These are phyloP conservation scores for Aspergillus fijiensis DNA, from an alignment of 2,329 filamentous ascomycete species.

Conservation along the genomic window DNA sequence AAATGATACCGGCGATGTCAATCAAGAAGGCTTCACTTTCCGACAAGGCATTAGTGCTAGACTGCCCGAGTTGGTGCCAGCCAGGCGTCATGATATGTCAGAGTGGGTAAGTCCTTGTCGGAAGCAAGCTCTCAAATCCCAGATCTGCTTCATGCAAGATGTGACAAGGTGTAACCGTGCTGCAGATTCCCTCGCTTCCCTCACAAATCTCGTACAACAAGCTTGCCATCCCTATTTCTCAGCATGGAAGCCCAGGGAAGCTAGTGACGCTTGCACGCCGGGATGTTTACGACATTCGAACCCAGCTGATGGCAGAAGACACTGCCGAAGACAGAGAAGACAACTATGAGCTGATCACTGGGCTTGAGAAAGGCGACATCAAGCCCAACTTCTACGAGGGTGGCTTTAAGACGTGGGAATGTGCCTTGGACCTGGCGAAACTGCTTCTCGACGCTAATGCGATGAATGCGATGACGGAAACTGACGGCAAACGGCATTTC, in stretches of 20 bases:
- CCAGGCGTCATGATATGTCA: conserved; percentile 45
- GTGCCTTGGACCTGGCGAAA: conserved; percentile 59
- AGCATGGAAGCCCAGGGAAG: conserved; percentile 10
- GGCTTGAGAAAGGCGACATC: conserved; percentile 57
- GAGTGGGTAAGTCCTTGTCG: conserved; percentile 47
- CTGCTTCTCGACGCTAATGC: conserved; percentile 25
- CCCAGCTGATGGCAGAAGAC: conserved; percentile 63
- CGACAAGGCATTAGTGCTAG: conserved; percentile 12
- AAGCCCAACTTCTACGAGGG: conserved; percentile 64
- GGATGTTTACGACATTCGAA: conserved; percentile 62
- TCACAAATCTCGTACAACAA: conserved; percentile 61
- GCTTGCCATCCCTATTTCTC: conserved; percentile 42
- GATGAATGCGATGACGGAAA: conserved; percentile 13
- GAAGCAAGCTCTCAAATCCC: not conserved
- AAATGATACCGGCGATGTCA: conserved; percentile 26
- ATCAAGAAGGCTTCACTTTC: conserved; percentile 13
- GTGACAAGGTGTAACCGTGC: conserved; percentile 11
- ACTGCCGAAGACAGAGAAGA: conserved; percentile 35
- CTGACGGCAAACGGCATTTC: conserved; percentile 38
- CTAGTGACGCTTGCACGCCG: conserved; percentile 51
- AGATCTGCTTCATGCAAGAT: not conserved
- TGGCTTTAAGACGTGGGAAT: conserved; percentile 70
- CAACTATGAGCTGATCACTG: conserved; percentile 46
- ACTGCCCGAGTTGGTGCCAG: conserved; percentile 35
- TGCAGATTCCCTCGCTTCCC: conserved; percentile 55